A percentile compares a stretch with the other conserved stretches of the same genome.
Conservation (phyloP, 2,329 filamentous ascomycete species). For the Fusarium paranaense region DNA sequence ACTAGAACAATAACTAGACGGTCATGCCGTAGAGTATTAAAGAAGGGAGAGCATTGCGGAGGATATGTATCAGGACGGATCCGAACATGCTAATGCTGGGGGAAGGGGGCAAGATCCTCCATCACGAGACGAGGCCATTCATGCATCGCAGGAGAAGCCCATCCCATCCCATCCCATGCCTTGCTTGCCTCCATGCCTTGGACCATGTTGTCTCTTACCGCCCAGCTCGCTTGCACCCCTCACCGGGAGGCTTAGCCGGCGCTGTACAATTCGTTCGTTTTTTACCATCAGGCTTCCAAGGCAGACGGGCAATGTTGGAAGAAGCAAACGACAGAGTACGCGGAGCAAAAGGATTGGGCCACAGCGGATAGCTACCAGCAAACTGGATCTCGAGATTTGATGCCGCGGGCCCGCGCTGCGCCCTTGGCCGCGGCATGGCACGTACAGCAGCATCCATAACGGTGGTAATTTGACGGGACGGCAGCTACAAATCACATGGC, state of each 20-base stretch:
- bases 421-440: constrained; percentile 4
- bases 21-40: constrained; percentile 7
- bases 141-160: constrained; percentile 3
- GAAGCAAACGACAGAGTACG: constrained; percentile 16
- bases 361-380: background rate
- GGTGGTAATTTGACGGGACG: constrained; percentile 1
- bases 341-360: constrained; percentile 23
- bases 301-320: constrained; percentile 9
- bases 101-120: background rate
- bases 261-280: constrained; percentile 30
- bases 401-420: background rate
- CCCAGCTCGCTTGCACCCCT: constrained; percentile 34
- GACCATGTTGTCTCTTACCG: constrained; percentile 28
- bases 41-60: background rate
- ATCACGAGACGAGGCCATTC: constrained; percentile 9
- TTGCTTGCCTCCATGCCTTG: background rate
- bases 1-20: background rate
- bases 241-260: constrained; percentile 36
- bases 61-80: background rate
- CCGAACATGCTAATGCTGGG: background rate
- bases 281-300: constrained; percentile 17
- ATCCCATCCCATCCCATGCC: background rate
- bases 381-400: background rate
- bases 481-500: background rate
- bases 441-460: background rate